phyloP scores from a whole-genome alignment of 2,329 filamentous ascomycete genomes.

The Fusarium mangiferae region DNA sequence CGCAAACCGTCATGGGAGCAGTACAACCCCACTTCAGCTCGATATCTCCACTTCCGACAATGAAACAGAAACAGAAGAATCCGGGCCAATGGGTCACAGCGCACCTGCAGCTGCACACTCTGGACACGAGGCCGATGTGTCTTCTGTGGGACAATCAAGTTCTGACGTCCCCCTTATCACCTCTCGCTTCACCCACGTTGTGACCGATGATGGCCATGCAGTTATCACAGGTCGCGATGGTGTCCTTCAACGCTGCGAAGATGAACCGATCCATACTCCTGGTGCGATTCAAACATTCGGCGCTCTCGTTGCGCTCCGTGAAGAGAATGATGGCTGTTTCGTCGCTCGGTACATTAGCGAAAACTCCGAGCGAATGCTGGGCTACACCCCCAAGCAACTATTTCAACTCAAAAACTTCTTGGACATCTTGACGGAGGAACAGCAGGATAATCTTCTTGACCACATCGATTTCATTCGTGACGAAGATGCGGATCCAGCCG shows the following conservation, averaged over 20 bases:
- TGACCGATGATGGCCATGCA: constrained; percentile 81
- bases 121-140: constrained; percentile 18
- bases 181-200: constrained; percentile 79
- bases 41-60: constrained; percentile 48
- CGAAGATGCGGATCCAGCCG: constrained; percentile 78
- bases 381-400: constrained; percentile 79
- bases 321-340: constrained; percentile 74
- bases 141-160: constrained; percentile 38
- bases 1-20: constrained; percentile 52
- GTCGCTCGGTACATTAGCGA: constrained; percentile 81
- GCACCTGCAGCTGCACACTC: not conserved
- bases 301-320: constrained; percentile 76
- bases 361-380: constrained; percentile 79
- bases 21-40: constrained; percentile 47
- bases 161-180: constrained; percentile 66
- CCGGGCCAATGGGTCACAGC: constrained; percentile 18
- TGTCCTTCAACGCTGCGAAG: constrained; percentile 82
- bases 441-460: constrained; percentile 83
- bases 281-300: constrained; percentile 86
- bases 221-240: constrained; percentile 84
- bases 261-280: constrained; percentile 90
- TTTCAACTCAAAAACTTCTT: constrained; percentile 81
- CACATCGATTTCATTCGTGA: constrained; percentile 90
- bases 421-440: constrained; percentile 86
- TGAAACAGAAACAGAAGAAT: constrained; percentile 48